Conservation (phyloP, 306 rosid species). For the Senna tora region DNA sequence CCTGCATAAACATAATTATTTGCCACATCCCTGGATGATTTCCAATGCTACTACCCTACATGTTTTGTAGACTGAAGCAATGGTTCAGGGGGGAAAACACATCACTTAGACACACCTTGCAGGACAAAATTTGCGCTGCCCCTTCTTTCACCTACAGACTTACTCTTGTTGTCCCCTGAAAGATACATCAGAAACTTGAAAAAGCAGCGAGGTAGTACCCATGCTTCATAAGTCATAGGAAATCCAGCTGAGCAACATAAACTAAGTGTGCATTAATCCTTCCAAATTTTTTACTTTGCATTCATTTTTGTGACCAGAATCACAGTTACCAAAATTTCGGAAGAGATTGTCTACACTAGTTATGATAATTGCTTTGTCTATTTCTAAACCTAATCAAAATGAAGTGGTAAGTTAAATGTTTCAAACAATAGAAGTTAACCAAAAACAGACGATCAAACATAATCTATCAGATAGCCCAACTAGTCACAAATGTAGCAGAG, state of each 20-base stretch:
- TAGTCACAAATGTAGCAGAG: slow-evolving; percentile 29
- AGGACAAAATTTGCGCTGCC: background rate
- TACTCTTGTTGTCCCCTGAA: slow-evolving; percentile 39
- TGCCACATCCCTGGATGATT: slow-evolving; percentile 19
- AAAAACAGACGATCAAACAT: background rate
- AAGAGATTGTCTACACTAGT: background rate
- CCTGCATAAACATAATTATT: slow-evolving; percentile 36
- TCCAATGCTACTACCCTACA: slow-evolving; percentile 3
- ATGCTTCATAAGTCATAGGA: background rate
- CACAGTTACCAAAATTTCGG: slow-evolving; percentile 16
- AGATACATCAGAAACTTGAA: slow-evolving; percentile 21
- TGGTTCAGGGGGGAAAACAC: slow-evolving; percentile 17
- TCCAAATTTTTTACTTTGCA: slow-evolving; percentile 21
- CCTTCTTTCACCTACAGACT: slow-evolving; percentile 29
- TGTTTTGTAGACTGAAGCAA: slow-evolving; percentile 14
- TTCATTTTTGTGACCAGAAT: slow-evolving; percentile 24
- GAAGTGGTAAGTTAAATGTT: slow-evolving; percentile 25
- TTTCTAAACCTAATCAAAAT: slow-evolving; percentile 33
- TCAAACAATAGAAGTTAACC: slow-evolving; percentile 6
- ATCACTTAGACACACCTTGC: slow-evolving; percentile 36
- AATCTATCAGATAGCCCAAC: slow-evolving; percentile 30
- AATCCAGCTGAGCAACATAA: slow-evolving; percentile 28
- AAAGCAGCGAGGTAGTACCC: background rate
- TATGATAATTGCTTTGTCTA: slow-evolving; percentile 19
- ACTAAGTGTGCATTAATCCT: slow-evolving; percentile 8